These are phyloP conservation scores for Funneliformis mosseae DNA, from an alignment of 192 early-diverging fungal species.

Conservation along the genomic window DNA sequence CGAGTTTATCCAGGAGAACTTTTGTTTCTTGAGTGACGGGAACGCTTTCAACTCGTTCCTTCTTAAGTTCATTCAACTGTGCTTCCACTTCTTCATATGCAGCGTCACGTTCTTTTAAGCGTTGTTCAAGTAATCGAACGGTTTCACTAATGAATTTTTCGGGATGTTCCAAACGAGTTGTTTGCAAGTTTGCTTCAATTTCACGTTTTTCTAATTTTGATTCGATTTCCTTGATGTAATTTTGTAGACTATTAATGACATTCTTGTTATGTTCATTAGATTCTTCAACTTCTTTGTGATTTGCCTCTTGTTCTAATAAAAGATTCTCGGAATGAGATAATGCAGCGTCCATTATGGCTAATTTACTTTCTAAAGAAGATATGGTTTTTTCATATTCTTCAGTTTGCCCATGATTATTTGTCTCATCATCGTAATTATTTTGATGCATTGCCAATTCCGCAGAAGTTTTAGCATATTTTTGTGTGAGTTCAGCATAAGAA, in stretches of 20 bases:
- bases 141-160: constrained; percentile 14
- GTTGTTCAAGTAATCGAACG: neutral
- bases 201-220: constrained; percentile 6
- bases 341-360: constrained; percentile 56
- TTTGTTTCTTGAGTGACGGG: neutral
- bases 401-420: neutral
- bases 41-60: neutral
- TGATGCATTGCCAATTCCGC: constrained; percentile 7
- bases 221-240: neutral
- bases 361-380: constrained; percentile 59
- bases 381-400: constrained; percentile 69
- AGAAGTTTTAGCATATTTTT: constrained; percentile 1
- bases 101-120: neutral
- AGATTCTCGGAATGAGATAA: constrained; percentile 58
- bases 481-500: constrained; percentile 13
- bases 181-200: neutral
- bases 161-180: neutral
- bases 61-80: neutral
- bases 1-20: neutral
- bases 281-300: constrained; percentile 38
- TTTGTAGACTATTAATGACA: neutral
- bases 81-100: neutral
- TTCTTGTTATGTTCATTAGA: constrained; percentile 4
- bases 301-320: constrained; percentile 58
- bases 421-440: neutral